These are phyloP conservation scores for Takashimella tepidaria DNA, from an alignment of 1,284 basidiomycete genomes.

Conservation along the genomic window DNA sequence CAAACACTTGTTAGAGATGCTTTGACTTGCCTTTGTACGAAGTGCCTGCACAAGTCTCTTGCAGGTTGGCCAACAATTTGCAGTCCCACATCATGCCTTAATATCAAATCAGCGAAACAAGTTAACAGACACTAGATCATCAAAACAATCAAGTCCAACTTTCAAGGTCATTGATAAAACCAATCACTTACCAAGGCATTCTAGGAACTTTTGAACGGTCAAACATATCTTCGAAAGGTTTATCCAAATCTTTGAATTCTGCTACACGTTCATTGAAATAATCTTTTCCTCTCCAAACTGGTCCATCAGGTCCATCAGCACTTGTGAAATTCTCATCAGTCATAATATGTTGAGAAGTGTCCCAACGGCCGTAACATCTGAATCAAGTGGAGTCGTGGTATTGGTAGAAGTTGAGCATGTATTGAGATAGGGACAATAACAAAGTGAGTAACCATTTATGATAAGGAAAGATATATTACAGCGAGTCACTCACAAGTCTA, in stretches of 20 bases:
- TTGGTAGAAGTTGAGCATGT: neutral
- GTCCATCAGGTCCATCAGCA: constrained; percentile 56
- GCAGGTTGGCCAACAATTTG: constrained; percentile 97
- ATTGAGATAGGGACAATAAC: too few species aligned
- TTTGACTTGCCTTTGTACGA: constrained; percentile 74
- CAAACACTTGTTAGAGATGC: too few species aligned
- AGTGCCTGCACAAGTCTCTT: constrained; percentile 90
- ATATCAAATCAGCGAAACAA: neutral
- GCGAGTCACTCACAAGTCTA: constrained; percentile 84
- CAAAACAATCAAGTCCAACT: neutral
- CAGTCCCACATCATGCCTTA: constrained; percentile 90
- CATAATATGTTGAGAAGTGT: constrained; percentile 89
- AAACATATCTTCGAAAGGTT: constrained; percentile 92
- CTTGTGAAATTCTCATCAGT: constrained; percentile 67
- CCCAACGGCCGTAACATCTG: constrained; percentile 80
- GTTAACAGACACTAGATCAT: neutral
- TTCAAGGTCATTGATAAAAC: neutral
- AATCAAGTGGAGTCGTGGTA: constrained; percentile 31
- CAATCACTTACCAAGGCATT: constrained; percentile 79
- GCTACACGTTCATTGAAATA: constrained; percentile 85
- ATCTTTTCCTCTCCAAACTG: constrained; percentile 69
- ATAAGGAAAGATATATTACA: too few species aligned
- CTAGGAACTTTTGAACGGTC: constrained; percentile 81
- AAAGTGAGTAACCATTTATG: too few species aligned
- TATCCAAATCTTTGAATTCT: constrained; percentile 83